Evolutionary conservation across 768 basidiomycete species (phyloP).

Genomic region (Pholiota molesta): DNA sequence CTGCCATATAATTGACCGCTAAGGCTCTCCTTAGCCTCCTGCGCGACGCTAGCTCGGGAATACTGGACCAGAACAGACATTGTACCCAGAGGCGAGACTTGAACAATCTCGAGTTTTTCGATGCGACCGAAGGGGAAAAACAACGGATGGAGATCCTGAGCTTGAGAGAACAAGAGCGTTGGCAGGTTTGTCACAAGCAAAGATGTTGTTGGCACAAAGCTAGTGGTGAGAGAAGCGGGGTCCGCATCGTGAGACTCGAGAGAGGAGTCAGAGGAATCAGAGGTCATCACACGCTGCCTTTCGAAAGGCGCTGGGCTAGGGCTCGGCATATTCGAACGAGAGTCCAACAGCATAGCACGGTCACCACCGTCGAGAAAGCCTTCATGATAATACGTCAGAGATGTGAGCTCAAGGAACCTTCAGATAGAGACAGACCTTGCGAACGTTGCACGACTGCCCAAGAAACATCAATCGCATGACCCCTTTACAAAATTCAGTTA

Average conservation of each 20-base stretch:
- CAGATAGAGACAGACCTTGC: constrained; percentile 50
- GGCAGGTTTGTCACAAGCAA: constrained; percentile 71
- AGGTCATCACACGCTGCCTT: constrained; percentile 26
- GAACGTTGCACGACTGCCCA: constrained; percentile 91
- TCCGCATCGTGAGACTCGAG: constrained; percentile 33
- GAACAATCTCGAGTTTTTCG: constrained; percentile 59
- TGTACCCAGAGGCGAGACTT: constrained; percentile 40
- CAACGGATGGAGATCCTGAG: constrained; percentile 70
- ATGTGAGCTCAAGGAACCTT: neutral
- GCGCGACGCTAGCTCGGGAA: constrained; percentile 51
- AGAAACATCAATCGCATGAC: constrained; percentile 77
- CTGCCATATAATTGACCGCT: constrained; percentile 65
- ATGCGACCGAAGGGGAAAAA: constrained; percentile 74
- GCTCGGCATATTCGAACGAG: constrained; percentile 39
- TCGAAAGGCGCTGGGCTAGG: constrained; percentile 26
- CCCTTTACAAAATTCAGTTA: constrained; percentile 39
- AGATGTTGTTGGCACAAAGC: constrained; percentile 46
- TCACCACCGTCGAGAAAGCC: constrained; percentile 85
- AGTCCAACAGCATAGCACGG: constrained; percentile 64
- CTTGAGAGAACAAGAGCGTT: constrained; percentile 65
- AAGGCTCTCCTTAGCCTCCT: constrained; percentile 66
- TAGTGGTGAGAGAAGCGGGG: constrained; percentile 33
- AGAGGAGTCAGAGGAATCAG: constrained; percentile 38
- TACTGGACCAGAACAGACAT: constrained; percentile 71
- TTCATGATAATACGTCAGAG: constrained; percentile 25